phyloP scores from a whole-genome alignment of 2,329 filamentous ascomycete species.

The Madurella mycetomatis region DNA sequence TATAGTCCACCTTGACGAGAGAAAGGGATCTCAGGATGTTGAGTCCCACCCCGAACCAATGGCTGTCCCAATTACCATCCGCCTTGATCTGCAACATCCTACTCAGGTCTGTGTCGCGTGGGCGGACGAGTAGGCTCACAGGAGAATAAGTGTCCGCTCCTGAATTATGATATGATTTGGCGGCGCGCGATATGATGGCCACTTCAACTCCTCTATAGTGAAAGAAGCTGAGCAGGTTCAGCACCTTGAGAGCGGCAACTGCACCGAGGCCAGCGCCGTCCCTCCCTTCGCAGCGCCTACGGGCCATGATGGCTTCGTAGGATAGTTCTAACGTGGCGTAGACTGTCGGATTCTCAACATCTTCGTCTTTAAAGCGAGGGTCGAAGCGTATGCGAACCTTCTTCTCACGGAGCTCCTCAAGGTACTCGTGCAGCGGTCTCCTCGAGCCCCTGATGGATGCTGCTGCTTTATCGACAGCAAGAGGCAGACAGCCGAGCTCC shows the following conservation, averaged over 20 bases:
- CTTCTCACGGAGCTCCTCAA: constrained; percentile 10
- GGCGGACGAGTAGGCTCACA: not conserved
- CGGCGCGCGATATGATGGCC: constrained; percentile 18
- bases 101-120: constrained; percentile 7
- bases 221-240: constrained; percentile 29
- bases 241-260: constrained; percentile 24
- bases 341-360: constrained; percentile 20
- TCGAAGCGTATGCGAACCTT: constrained; percentile 16
- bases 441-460: constrained; percentile 15
- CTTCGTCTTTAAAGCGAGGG: constrained; percentile 10
- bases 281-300: constrained; percentile 8
- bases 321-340: constrained; percentile 29
- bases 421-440: constrained; percentile 17
- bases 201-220: constrained; percentile 24
- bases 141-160: not conserved
- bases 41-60: not conserved
- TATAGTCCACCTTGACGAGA: constrained; percentile 16
- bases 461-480: constrained; percentile 29
- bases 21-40: constrained; percentile 18
- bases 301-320: constrained; percentile 17
- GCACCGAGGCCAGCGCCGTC: constrained; percentile 9
- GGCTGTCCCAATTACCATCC: constrained; percentile 6
- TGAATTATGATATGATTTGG: not conserved
- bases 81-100: constrained; percentile 2
- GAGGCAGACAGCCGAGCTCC: constrained; percentile 26